Evolutionary conservation across 805 yeast species (phyloP).

Genomic region (Starmera quercuum): DNA sequence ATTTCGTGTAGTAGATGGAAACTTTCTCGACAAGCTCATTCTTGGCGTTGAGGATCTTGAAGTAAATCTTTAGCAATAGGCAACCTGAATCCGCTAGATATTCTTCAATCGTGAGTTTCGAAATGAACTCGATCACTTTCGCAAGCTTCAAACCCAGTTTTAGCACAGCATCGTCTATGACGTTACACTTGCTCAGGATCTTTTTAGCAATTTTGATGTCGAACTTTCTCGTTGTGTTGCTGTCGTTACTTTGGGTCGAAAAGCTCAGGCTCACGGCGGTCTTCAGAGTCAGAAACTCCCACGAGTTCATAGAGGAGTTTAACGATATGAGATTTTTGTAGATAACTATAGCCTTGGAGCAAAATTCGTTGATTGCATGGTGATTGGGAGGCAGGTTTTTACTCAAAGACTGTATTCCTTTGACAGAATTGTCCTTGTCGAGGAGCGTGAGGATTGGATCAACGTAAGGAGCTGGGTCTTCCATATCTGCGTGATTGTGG

Average conservation of each 20-base stretch:
- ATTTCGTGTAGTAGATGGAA: conserved; percentile 54
- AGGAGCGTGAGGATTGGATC: conserved; percentile 13
- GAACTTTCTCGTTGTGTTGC: conserved; percentile 25
- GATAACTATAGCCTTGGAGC: conserved; percentile 20
- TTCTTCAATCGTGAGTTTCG: conserved; percentile 10
- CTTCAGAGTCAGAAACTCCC: conserved; percentile 24
- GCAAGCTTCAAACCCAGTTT: conserved; percentile 38
- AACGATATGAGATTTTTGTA: conserved; percentile 19
- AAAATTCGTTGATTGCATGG: conserved; percentile 14
- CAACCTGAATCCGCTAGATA: conserved; percentile 18
- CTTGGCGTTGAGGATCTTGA: conserved; percentile 37
- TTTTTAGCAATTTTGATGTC: conserved; percentile 47
- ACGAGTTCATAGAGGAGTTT: conserved; percentile 20
- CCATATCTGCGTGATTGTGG: not conserved
- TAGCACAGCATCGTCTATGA: conserved; percentile 30
- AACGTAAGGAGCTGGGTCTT: conserved; percentile 3
- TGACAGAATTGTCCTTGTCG: conserved; percentile 1
- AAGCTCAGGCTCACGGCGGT: conserved; percentile 21
- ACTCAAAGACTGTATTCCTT: conserved; percentile 6
- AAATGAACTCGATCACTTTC: conserved; percentile 36
- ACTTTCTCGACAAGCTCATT: conserved; percentile 44
- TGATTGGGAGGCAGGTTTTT: conserved; percentile 7
- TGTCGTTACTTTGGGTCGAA: conserved; percentile 4
- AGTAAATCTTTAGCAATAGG: conserved; percentile 17
- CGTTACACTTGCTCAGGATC: conserved; percentile 44